phyloP scores from a whole-genome alignment of 306 rosid species.

The Clitoria ternatea region DNA sequence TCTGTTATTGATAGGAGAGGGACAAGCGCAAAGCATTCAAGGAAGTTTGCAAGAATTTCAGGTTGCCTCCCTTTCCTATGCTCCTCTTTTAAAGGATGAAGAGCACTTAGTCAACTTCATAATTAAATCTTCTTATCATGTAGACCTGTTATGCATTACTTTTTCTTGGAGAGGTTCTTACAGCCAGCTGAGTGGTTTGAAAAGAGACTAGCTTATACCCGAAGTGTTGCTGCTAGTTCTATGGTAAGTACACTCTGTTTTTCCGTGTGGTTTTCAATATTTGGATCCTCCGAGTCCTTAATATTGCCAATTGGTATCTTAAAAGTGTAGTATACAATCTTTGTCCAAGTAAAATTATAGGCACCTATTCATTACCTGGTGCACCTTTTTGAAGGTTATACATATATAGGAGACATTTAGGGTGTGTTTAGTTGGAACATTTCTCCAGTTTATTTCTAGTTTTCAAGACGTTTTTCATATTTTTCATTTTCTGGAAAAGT shows the following conservation, averaged over 20 bases:
- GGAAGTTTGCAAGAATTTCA: slow-evolving; percentile 55
- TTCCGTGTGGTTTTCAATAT: not conserved
- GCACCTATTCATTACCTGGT: slow-evolving; percentile 10
- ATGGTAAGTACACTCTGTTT: slow-evolving; percentile 58
- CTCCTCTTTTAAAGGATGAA: not conserved
- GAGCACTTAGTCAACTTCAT: slow-evolving; percentile 2
- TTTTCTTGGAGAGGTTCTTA: slow-evolving; percentile 91
- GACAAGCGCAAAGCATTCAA: slow-evolving; percentile 89
- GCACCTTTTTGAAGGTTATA: not conserved
- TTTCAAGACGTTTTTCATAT: too few relatives aligned
- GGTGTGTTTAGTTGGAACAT: too few relatives aligned
- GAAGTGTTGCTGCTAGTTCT: slow-evolving; percentile 96
- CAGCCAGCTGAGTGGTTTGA: slow-evolving; percentile 97
- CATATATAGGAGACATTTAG: too few relatives aligned
- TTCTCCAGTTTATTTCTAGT: too few relatives aligned
- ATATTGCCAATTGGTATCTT: not conserved
- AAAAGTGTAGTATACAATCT: not conserved
- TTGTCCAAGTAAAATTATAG: slow-evolving; percentile 1
- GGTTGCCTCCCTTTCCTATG: slow-evolving; percentile 24
- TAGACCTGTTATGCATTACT: slow-evolving; percentile 96
- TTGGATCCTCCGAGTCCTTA: slow-evolving; percentile 1
- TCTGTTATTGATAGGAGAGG: slow-evolving; percentile 58
- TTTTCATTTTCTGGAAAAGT: too few relatives aligned
- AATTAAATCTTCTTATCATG: slow-evolving; percentile 23
- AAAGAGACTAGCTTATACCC: slow-evolving; percentile 84